Conservation (phyloP, 169 alveolate species). For the Babesia ovata region DNA sequence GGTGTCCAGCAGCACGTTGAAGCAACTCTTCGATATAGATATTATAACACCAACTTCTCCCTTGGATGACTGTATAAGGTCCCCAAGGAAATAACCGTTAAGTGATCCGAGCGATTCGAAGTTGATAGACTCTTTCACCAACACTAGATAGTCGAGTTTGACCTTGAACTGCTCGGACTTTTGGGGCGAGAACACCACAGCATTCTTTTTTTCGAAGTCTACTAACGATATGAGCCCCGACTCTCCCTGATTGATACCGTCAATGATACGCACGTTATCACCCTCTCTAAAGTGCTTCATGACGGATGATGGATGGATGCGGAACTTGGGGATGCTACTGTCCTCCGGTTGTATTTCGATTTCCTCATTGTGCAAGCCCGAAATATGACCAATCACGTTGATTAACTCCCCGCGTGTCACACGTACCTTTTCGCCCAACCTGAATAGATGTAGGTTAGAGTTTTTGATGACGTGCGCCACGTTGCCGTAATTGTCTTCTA, state of each 20-base stretch:
- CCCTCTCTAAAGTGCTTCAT: slow-evolving; percentile 82
- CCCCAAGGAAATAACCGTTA: slow-evolving; percentile 82
- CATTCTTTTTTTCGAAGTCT: slow-evolving; percentile 72
- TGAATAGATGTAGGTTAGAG: slow-evolving; percentile 69
- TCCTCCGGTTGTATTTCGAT: slow-evolving; percentile 80
- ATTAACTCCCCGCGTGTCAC: slow-evolving; percentile 79
- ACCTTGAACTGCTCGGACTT: slow-evolving; percentile 72
- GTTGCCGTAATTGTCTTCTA: slow-evolving; percentile 67
- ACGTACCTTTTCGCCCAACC: slow-evolving; percentile 80
- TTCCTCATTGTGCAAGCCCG: slow-evolving; percentile 70
- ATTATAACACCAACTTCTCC: slow-evolving; percentile 84
- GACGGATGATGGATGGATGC: slow-evolving; percentile 65
- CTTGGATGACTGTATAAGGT: slow-evolving; percentile 76
- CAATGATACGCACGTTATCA: slow-evolving; percentile 81
- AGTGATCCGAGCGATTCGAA: slow-evolving; percentile 63
- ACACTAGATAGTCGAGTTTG: slow-evolving; percentile 68
- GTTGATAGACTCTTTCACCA: slow-evolving; percentile 67
- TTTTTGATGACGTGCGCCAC: slow-evolving; percentile 61
- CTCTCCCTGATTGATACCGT: slow-evolving; percentile 82
- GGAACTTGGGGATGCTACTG: slow-evolving; percentile 74
- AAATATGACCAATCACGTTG: slow-evolving; percentile 77
- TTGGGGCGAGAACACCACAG: slow-evolving; percentile 78
- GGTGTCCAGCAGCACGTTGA: slow-evolving; percentile 71
- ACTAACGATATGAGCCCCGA: slow-evolving; percentile 79
- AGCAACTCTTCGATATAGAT: slow-evolving; percentile 73